Conservation (phyloP, 192 early-diverging fungal species). For the Anaeromyces robustus region DNA sequence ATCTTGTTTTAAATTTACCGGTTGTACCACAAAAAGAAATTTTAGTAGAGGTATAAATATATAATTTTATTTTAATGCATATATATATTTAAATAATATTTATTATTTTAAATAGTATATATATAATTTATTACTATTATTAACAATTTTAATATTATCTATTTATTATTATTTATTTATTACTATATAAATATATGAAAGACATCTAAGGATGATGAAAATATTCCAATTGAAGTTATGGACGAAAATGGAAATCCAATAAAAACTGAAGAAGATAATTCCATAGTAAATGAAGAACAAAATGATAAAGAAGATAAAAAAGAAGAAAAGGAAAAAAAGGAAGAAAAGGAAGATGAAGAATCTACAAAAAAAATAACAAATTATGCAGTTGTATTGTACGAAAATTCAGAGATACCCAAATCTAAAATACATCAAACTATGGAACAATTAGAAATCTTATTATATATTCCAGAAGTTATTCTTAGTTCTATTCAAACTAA, state of each 20-base stretch:
- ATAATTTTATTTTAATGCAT: too few species aligned
- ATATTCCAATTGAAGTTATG: neutral
- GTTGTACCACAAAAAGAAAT: conserved; percentile 12
- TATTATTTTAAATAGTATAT: too few species aligned
- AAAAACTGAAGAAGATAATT: neutral
- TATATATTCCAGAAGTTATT: neutral
- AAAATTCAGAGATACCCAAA: neutral
- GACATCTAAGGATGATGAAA: neutral
- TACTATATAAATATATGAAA: neutral
- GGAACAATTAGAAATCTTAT: neutral
- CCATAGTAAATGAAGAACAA: too few species aligned
- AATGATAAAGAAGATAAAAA: neutral
- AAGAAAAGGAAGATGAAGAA: neutral
- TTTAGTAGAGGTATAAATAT: neutral
- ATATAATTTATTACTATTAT: too few species aligned
- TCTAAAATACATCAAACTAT: neutral
- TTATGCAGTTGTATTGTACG: neutral
- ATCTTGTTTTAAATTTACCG: conserved; percentile 17
- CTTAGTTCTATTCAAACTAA: neutral
- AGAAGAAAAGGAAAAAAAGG: neutral
- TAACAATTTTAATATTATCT: too few species aligned
- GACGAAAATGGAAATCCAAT: neutral
- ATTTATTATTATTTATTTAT: too few species aligned
- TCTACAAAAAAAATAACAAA: neutral
- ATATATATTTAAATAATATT: too few species aligned